Evolutionary conservation across 768 basidiomycete species (phyloP).

Genomic region (Amyloporia xantha): DNA sequence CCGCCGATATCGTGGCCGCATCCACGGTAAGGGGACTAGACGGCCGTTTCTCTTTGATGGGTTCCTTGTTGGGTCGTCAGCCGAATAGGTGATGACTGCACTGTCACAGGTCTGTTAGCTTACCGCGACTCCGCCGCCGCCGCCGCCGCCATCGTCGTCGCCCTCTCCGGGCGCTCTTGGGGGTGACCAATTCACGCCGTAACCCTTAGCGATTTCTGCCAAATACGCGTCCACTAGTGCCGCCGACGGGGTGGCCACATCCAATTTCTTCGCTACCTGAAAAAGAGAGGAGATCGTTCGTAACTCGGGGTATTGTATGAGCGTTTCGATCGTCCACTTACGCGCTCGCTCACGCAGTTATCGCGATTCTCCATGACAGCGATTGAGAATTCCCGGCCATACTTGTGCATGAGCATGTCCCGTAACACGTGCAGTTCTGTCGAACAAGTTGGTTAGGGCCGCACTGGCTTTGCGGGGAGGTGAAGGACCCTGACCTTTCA

Average conservation of each 20-base stretch:
- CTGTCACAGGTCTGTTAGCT: too few relatives aligned
- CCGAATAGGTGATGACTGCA: conserved; percentile 25
- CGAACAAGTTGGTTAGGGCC: background rate
- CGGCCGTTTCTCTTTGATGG: conserved; percentile 4
- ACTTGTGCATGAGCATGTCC: conserved; percentile 95
- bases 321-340: conserved; percentile 29
- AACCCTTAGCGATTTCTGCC: conserved; percentile 83
- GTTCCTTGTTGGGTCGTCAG: conserved; percentile 7
- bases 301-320: background rate
- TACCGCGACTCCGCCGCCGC: too few relatives aligned
- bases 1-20: conserved; percentile 22
- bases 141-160: conserved; percentile 21
- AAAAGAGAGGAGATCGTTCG: background rate
- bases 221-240: conserved; percentile 86
- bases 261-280: conserved; percentile 73
- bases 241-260: conserved; percentile 58
- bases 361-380: conserved; percentile 84
- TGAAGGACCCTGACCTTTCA: conserved; percentile 56
- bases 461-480: background rate
- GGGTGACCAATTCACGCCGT: conserved; percentile 64
- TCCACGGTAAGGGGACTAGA: conserved; percentile 11
- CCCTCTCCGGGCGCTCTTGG: conserved; percentile 23
- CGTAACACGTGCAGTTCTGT: conserved; percentile 84
- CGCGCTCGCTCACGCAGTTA: conserved; percentile 76
- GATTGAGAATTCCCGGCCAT: conserved; percentile 82